Evolutionary conservation across 306 rosid species (phyloP).

Genomic region (Canavalia ensiformis): DNA sequence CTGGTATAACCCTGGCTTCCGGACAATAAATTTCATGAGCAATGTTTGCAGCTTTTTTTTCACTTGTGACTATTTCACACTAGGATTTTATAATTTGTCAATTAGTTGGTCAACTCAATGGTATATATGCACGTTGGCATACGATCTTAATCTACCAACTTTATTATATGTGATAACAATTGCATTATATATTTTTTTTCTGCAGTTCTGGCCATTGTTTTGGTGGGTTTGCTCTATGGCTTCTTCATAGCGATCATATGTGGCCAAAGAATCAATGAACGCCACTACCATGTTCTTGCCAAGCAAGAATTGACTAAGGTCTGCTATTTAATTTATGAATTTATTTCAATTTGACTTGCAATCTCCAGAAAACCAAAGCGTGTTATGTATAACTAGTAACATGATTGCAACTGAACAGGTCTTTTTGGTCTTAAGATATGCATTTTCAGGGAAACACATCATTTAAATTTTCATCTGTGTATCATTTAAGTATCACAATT

Average conservation of each 20-base stretch:
- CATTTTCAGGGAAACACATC: slow-evolving; percentile 27
- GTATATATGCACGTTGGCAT: slow-evolving; percentile 2
- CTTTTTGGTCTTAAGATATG: slow-evolving; percentile 41
- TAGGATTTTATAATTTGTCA: slow-evolving; percentile 37
- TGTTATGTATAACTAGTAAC: slow-evolving; percentile 37
- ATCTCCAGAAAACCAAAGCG: slow-evolving; percentile 12
- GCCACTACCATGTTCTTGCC: slow-evolving; percentile 99
- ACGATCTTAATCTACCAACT: slow-evolving; percentile 43
- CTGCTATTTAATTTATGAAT: slow-evolving; percentile 39
- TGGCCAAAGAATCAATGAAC: slow-evolving; percentile 97
- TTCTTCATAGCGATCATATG: slow-evolving; percentile 99
- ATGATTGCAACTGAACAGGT: slow-evolving; percentile 32
- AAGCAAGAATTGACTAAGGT: slow-evolving; percentile 98
- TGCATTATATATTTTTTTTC: slow-evolving; percentile 47
- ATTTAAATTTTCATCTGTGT: slow-evolving; percentile 13
- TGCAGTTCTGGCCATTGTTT: slow-evolving; percentile 92
- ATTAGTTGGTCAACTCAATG: slow-evolving; percentile 12
- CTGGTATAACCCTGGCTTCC: slow-evolving; percentile 65
- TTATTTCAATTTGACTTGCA: slow-evolving; percentile 8
- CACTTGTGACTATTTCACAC: slow-evolving; percentile 1
- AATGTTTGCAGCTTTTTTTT: slow-evolving; percentile 42
- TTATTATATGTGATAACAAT: slow-evolving; percentile 1
- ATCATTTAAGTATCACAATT: slow-evolving; percentile 30
- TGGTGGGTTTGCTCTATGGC: slow-evolving; percentile 98
- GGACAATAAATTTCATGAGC: slow-evolving; percentile 14